Percentiles rank a stretch among this genome's conserved stretches.
Evolutionary conservation across 2,329 filamentous ascomycete genomes (phyloP).

Genomic region (Penicillium decumbens): DNA sequence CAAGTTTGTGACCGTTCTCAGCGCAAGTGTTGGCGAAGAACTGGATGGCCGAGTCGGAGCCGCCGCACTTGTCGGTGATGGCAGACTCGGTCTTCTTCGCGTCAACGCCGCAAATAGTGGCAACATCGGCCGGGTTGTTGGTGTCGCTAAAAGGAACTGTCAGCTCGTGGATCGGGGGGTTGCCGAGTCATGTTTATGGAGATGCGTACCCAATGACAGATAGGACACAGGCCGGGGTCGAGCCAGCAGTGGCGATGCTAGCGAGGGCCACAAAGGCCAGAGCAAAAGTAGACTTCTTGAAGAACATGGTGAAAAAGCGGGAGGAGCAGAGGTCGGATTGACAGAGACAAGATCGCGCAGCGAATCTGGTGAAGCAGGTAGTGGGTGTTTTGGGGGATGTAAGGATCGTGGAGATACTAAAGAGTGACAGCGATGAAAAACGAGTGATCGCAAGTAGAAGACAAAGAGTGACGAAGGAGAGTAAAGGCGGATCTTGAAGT

Average conservation of each 20-base stretch:
- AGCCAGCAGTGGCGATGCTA: constrained; percentile 41
- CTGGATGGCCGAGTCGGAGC: constrained; percentile 33
- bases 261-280: constrained; percentile 45
- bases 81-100: constrained; percentile 33
- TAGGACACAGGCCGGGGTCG: constrained; percentile 50
- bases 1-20: constrained; percentile 38
- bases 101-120: constrained; percentile 37
- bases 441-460: constrained; percentile 15
- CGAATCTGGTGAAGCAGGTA: constrained; percentile 10
- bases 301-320: constrained; percentile 37
- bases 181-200: neutral
- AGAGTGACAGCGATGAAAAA: constrained; percentile 20
- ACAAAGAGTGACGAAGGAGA: constrained; percentile 23
- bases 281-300: constrained; percentile 41
- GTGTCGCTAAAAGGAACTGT: constrained; percentile 29
- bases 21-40: constrained; percentile 40
- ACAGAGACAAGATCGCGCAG: constrained; percentile 18
- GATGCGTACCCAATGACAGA: constrained; percentile 47
- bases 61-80: constrained; percentile 36
- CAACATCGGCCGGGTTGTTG: constrained; percentile 36
- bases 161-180: constrained; percentile 12
- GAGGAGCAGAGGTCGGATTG: constrained; percentile 1
- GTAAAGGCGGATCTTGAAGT: constrained; percentile 15
- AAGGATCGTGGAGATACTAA: constrained; percentile 17
- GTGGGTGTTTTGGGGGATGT: neutral